Evolutionary conservation across 805 yeast species (phyloP).

Genomic region (Ogataea polymorpha): DNA sequence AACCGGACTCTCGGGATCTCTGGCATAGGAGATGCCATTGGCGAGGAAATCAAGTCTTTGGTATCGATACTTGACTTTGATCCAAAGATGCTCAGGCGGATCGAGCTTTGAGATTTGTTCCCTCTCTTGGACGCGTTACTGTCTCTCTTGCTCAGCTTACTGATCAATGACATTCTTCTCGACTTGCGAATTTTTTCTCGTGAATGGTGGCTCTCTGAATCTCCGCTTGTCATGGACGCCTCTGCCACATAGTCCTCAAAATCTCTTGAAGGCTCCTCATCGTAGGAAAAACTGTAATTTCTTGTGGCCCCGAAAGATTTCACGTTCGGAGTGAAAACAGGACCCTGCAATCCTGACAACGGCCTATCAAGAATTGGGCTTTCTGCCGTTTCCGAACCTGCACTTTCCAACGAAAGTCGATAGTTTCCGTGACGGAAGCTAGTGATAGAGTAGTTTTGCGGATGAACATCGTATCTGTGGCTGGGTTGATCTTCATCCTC

Average conservation of each 20-base stretch:
- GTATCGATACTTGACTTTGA: conserved; percentile 16
- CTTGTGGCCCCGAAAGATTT: conserved; percentile 23
- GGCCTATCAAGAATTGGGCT: conserved; percentile 21
- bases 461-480: not conserved
- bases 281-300: conserved; percentile 26
- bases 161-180: conserved; percentile 10
- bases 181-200: conserved; percentile 13
- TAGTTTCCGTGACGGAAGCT: not conserved
- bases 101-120: conserved; percentile 21
- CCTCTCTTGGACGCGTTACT: conserved; percentile 1
- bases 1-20: conserved; percentile 42
- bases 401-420: conserved; percentile 3
- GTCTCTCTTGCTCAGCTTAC: conserved; percentile 17
- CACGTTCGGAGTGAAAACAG: conserved; percentile 42
- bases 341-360: conserved; percentile 56
- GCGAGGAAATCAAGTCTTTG: conserved; percentile 10
- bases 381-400: not conserved
- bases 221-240: conserved; percentile 8
- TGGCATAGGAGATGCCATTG: conserved; percentile 6
- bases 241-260: conserved; percentile 23
- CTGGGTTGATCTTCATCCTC: conserved; percentile 1
- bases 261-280: conserved; percentile 18
- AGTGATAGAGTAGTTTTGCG: not conserved
- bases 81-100: conserved; percentile 17
- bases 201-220: not conserved